Evolutionary conservation across 1,284 basidiomycete species (phyloP).

Genomic region (Pterulicium gracile): DNA sequence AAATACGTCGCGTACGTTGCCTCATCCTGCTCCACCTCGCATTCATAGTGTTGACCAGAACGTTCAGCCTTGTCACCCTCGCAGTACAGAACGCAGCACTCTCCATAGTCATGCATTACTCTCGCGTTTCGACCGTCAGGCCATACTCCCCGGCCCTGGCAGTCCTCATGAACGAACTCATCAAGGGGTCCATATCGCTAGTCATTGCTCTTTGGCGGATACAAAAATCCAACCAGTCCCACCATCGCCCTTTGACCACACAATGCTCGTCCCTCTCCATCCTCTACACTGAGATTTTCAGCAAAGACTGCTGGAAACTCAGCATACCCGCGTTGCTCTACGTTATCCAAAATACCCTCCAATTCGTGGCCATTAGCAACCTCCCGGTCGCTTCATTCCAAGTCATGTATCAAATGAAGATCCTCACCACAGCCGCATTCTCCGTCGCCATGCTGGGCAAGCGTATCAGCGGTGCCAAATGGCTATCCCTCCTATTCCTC

Average conservation of each 20-base stretch:
- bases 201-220: conserved; percentile 49
- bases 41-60: too few species aligned
- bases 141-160: conserved; percentile 90
- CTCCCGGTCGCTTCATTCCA: conserved; percentile 89
- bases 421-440: conserved; percentile 90
- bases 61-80: conserved; percentile 78
- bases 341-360: conserved; percentile 90
- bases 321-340: conserved; percentile 95
- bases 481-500: conserved; percentile 76
- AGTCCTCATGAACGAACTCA: conserved; percentile 86
- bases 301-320: conserved; percentile 90
- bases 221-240: not conserved
- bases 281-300: conserved; percentile 38
- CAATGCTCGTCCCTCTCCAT: conserved; percentile 4
- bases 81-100: conserved; percentile 95
- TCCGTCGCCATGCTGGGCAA: conserved; percentile 77
- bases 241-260: not conserved
- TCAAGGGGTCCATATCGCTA: conserved; percentile 90
- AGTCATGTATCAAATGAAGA: conserved; percentile 92
- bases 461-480: conserved; percentile 64
- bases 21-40: not conserved
- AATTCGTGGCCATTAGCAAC: conserved; percentile 89
- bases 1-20: conserved; percentile 53
- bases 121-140: conserved; percentile 71
- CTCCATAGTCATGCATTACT: conserved; percentile 95